phyloP scores from a whole-genome alignment of 1,284 basidiomycete genomes.

The Ustilago xerochloae region DNA sequence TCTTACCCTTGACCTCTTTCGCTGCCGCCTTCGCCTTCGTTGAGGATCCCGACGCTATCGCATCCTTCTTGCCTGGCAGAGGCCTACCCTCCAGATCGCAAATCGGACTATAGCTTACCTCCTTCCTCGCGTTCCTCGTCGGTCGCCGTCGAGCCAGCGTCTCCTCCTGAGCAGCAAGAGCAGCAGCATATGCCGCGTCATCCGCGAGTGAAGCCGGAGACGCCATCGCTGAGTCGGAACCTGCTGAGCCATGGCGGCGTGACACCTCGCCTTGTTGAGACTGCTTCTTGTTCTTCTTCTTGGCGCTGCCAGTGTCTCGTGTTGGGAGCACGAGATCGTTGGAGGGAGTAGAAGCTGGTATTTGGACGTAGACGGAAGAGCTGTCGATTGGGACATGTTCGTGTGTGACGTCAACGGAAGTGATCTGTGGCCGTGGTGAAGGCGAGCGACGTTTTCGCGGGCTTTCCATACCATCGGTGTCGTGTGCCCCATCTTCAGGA shows the following conservation, averaged over 20 bases:
- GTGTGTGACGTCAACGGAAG: background rate
- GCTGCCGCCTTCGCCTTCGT: conserved; percentile 9
- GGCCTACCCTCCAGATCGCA: conserved; percentile 42
- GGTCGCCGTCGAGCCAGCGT: conserved; percentile 27
- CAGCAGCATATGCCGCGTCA: conserved; percentile 42
- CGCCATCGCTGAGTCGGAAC: background rate
- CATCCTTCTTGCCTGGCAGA: conserved; percentile 8
- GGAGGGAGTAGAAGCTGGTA: conserved; percentile 18
- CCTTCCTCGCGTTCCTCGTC: conserved; percentile 19
- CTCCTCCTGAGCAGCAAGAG: conserved; percentile 33
- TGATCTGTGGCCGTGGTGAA: background rate
- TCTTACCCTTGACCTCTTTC: background rate
- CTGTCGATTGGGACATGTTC: background rate
- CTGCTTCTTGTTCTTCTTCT: conserved; percentile 16
- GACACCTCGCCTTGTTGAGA: background rate
- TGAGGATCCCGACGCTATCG: background rate
- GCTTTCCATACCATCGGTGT: background rate
- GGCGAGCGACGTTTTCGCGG: conserved; percentile 1
- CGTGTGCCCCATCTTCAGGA: conserved; percentile 16
- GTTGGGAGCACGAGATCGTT: background rate
- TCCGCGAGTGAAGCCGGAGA: conserved; percentile 3
- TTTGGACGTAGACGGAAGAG: conserved; percentile 22
- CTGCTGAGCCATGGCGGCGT: conserved; percentile 16
- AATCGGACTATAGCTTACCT: conserved; percentile 33
- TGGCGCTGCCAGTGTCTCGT: conserved; percentile 4